Percentiles rank a stretch among this genome's conserved stretches.
These are phyloP conservation scores for Calocybe cyanea DNA, from an alignment of 768 basidiomycete species.

Conservation along the genomic window DNA sequence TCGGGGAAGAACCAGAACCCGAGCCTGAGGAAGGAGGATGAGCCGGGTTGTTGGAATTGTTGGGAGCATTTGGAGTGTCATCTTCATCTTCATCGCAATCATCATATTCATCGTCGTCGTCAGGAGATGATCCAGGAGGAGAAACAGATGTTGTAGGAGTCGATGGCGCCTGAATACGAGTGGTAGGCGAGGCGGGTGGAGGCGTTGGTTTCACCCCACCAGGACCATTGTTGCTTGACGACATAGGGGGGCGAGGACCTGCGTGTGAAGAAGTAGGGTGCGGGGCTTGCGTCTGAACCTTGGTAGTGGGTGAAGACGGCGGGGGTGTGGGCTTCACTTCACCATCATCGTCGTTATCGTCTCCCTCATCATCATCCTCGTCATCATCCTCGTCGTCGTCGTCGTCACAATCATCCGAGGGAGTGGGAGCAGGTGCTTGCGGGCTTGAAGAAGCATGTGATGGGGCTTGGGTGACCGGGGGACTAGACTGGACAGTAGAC, in stretches of 20 bases:
- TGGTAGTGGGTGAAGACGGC: too few species aligned
- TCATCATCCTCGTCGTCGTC: too few species aligned
- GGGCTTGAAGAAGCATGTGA: too few species aligned
- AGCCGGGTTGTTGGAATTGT: background rate
- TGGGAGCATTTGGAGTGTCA: background rate
- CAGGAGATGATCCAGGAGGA: background rate
- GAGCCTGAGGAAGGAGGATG: constrained; percentile 1
- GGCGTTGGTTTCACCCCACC: too few species aligned
- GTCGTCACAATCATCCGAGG: background rate
- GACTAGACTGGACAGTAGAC: background rate
- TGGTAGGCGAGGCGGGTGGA: background rate
- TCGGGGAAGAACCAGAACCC: background rate
- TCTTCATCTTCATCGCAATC: background rate
- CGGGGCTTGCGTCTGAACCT: too few species aligned
- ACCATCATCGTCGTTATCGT: too few species aligned
- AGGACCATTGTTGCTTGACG: too few species aligned
- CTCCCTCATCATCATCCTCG: too few species aligned
- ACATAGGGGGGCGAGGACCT: too few species aligned
- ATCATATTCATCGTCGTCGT: constrained; percentile 2
- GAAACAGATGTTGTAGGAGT: background rate
- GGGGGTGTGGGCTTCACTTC: too few species aligned
- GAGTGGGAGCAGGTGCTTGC: background rate
- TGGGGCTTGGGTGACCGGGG: background rate
- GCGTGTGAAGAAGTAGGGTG: too few species aligned
- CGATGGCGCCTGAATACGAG: background rate